Evolutionary conservation across 2,329 filamentous ascomycete species (phyloP), one percentile per base, ranked within the genome.

Genomic region (Penicillium digitatum): DNA sequence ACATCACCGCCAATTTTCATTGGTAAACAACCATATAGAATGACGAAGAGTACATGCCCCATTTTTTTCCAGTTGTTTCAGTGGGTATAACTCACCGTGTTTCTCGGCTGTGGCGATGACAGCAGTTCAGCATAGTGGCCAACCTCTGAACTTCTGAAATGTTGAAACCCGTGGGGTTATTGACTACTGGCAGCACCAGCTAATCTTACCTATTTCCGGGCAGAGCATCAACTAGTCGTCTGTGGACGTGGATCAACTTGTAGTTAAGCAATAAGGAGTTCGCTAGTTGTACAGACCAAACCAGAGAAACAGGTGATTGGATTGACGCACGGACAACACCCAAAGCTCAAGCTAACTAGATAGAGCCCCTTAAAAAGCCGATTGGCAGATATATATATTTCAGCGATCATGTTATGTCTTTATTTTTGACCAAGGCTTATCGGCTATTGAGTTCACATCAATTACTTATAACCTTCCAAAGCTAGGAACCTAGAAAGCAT

Each of bases 81-180:
- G n/a, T n/a, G n/a, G n/a, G n/a, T n/a, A n/a, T n/a, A n/a, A n/a
- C n/a, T 29, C n/a, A 29, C 24, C 3, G 14, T 9, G 16, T 29
- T 14, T 16, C 18, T 45, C 18, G 27, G 42, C 27, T 31, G 22
- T 31, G 5, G n/a, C 27, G 31, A 27, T 31, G 42, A 26, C 39
- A 16, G n/a, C 8, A 27, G 11, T 44, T 22, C 27, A 22, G 29
- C 9, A 22, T 20, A 8, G 20, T 37, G 18, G 5, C 16, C 2
- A 44, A 34, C 16, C 1, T 18, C 48, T 38, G 38, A 50, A 34
- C 3, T 26, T 50, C 48, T 29, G 38, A 50, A 43, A 16, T 49
- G 24, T 37, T 37, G 37, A 31, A 2, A 3, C 22, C 37, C 27
- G 37, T 10, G 42, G 22, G 18, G 22, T 18, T 3, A 32, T 31